phyloP scores from a whole-genome alignment of 2,329 filamentous ascomycete species.

The Pseudocercospora pini-densiflorae region DNA sequence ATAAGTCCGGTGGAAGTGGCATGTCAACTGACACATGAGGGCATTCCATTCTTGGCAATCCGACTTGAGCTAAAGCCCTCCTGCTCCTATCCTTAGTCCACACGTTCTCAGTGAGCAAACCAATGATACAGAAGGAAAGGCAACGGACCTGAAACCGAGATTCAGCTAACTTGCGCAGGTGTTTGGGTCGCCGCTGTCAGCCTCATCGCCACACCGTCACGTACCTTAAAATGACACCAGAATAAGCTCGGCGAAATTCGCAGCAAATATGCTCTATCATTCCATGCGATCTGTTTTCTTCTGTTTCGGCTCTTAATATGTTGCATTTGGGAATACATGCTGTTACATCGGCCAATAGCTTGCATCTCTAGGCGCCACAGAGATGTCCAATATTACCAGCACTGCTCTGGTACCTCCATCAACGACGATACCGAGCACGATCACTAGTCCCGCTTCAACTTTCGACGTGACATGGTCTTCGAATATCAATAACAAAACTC shows the following conservation, averaged over 20 bases:
- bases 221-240: no score
- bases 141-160: no score
- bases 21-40: no score
- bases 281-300: not conserved
- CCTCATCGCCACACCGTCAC: no score
- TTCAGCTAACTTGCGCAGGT: no score
- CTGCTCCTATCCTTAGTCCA: no score
- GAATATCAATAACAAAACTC: not conserved
- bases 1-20: no score
- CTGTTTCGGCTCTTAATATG: not conserved
- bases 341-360: not conserved
- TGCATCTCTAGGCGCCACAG: not conserved
- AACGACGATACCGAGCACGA: not conserved
- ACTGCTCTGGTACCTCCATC: not conserved
- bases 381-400: not conserved
- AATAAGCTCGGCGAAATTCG: not conserved
- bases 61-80: no score
- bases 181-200: no score
- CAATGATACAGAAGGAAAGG: no score
- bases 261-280: not conserved
- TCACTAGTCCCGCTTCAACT: not conserved
- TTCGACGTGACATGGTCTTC: not conserved
- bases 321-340: not conserved
- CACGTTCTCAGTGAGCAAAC: no score
- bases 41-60: no score